Percentiles rank a stretch among this genome's conserved stretches.
phyloP scores from a whole-genome alignment of 495 filamentous ascomycete genomes.

The Aspergillus panamensis region DNA sequence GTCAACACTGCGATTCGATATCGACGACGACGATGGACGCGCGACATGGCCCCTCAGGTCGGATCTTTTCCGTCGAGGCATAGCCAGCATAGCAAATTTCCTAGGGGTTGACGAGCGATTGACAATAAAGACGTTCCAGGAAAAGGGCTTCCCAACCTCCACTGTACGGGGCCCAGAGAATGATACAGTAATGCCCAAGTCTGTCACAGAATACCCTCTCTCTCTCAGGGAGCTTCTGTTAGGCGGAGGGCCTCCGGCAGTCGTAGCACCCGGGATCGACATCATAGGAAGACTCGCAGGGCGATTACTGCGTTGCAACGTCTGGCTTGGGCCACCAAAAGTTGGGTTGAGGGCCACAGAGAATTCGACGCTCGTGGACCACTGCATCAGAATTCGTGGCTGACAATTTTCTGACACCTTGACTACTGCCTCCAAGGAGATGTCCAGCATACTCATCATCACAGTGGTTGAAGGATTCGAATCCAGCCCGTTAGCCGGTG shows the following conservation, averaged over 20 bases:
- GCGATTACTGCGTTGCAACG: conserved; percentile 48
- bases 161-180: conserved; percentile 61
- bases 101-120: conserved; percentile 68
- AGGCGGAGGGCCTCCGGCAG: conserved; percentile 31
- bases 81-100: conserved; percentile 75
- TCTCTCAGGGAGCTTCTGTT: conserved; percentile 54
- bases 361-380: conserved; percentile 82
- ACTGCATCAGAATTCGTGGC: conserved; percentile 74
- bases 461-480: conserved; percentile 44
- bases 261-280: conserved; percentile 29
- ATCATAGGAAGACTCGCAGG: conserved; percentile 51
- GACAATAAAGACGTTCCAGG: conserved; percentile 86
- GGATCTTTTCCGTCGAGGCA: conserved; percentile 70
- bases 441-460: conserved; percentile 52
- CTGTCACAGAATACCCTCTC: conserved; percentile 46
- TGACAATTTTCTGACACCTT: conserved; percentile 61
- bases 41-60: conserved; percentile 59
- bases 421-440: conserved; percentile 64
- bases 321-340: conserved; percentile 60
- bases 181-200: conserved; percentile 73
- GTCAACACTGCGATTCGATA: conserved; percentile 39
- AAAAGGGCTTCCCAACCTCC: conserved; percentile 70
- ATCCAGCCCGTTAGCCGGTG: conserved; percentile 58
- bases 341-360: conserved; percentile 60
- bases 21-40: conserved; percentile 47